Base-by-base conservation (phyloP, 805 yeast species). In the Scheffersomyces stipitis region DNA sequence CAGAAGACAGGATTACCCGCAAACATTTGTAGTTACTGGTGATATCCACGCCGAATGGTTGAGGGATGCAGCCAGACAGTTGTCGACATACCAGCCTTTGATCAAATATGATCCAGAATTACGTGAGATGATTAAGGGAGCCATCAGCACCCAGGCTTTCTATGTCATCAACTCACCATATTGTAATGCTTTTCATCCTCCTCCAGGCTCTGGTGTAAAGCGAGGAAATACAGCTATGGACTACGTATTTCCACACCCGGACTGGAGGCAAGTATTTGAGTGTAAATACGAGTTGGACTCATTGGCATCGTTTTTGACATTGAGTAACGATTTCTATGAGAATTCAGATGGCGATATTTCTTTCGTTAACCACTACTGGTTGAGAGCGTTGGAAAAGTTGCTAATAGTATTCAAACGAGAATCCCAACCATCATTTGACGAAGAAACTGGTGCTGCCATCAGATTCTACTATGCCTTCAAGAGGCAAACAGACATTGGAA, bases 21-120 rank as follows among this genome's bases (percentile, higher is more conserved):
- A 80, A 43, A 71, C 95, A 1, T 88, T 88, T 59, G 76, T 88
- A 1, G 91, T 87, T 22, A 88, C 96, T 0, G 96, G 96, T 7
- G 96, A 88, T 54, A 88, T 88, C 38, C 89, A 86, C 56, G 96
- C 96, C 2, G 96, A 88, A 59, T 88, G 96, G 96, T 64, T 88
- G 33, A 64, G 96, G 36, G 96, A 88, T 58, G 81, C 95, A 1
- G 86, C 95, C 0, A 68, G 93, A 48, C 96, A 88, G 54, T 62
- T 88, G 32, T 75, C 86, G 3, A 86, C 85, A 2, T 89, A 87
- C 57, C 81, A 82, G 49, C 78, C 78, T 5, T 68, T 86, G 15
- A 61, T 80, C 10, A 62, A 62, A 27, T 52, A 72, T 36, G 93
- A 87, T 49, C 45, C 55, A 1, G 40, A 48, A 2, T 64, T 88